A percentile compares a stretch with the other conserved stretches of the same genome.
phyloP scores from a whole-genome alignment of 2,329 filamentous ascomycete species.

The Verticillium klebahnii region DNA sequence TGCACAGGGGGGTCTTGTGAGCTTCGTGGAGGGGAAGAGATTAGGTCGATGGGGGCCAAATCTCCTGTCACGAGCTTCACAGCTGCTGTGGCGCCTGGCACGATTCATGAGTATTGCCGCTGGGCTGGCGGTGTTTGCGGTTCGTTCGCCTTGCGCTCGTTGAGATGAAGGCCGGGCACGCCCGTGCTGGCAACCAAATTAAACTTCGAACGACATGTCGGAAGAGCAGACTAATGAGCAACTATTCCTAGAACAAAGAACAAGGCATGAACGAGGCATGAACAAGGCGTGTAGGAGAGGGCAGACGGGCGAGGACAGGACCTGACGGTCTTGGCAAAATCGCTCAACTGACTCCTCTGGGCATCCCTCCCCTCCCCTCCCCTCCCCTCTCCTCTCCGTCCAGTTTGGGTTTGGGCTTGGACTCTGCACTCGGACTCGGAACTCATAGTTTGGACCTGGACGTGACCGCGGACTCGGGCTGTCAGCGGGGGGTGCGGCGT shows the following conservation, averaged over 20 bases:
- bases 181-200: background rate
- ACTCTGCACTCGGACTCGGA: background rate
- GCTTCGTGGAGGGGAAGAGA: background rate
- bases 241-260: background rate
- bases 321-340: background rate
- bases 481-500: background rate
- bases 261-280: background rate
- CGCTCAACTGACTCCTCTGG: background rate
- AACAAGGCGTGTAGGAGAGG: background rate
- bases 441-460: background rate
- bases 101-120: background rate
- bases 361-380: background rate
- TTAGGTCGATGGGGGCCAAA: background rate
- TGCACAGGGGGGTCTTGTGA: background rate
- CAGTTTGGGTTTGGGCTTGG: background rate
- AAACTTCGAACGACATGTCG: background rate
- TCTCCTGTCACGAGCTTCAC: background rate
- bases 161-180: background rate
- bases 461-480: background rate
- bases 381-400: background rate
- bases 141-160: background rate
- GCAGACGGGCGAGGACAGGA: background rate
- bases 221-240: background rate
- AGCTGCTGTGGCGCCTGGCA: background rate
- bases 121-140: background rate